Base-by-base conservation (phyloP, 441 rosid genomes). In the Kokia cookei region DNA sequence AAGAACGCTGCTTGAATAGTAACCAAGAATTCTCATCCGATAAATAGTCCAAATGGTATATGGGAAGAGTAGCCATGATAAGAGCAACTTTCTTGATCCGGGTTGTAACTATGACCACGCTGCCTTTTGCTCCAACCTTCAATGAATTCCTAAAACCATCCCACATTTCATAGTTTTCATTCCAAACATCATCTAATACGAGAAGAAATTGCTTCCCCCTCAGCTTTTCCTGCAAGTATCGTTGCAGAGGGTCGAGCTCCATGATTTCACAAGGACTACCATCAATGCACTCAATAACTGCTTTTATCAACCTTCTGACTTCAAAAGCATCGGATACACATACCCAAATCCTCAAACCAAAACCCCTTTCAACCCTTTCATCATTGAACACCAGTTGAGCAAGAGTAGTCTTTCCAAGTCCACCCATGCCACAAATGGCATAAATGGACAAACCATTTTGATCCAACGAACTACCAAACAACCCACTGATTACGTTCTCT, bases 371-470 rank as follows among this genome's bases (percentile, higher is more conserved):
- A 2, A 81, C 78, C 81, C 65, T 76, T 26, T 78, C 68, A 74
- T 81, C 86, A n/a, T 81, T 81, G 63, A 74, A 83, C 35, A 83
- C 82, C 74, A 73, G 74, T 69, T 81, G 84, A 37, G 84, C 78
- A 10, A 79, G 80, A 0, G 86, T 76, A 1, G 86, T 81, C 75
- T 81, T 83, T 40, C 86, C 86, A 4, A 83, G 51, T 13, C 86
- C 84, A 54, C 79, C 84, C 84, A 83, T 83, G 3, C 86, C 86
- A 0, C 79, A 79, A 47, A 83, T 80, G 43, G 82, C 75, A 76
- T 67, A 59, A 59, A 75, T 57, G 11, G 75, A 47, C 65, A 51
- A 22, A 61, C 43, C 55, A 26, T 48, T 65, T 55, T 7, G 14
- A 15, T 72, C 69, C 5, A 7, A 5, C 17, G n/a, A 32, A 10